These are phyloP conservation scores for Tubosaeta sp. DNA, from an alignment of 768 basidiomycete genomes.

Conservation along the genomic window DNA sequence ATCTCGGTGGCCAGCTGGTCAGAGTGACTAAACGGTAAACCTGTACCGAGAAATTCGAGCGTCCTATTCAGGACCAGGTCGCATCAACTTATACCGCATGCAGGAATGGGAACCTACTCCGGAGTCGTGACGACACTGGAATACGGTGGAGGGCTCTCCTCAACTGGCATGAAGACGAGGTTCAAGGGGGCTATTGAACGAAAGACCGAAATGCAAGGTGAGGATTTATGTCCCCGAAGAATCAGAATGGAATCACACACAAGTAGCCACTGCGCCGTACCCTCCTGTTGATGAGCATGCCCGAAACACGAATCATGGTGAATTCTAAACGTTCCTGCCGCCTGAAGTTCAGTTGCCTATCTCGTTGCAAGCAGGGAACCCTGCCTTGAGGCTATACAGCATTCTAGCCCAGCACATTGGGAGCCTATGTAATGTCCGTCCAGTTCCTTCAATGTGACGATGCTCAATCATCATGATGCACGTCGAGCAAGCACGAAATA, in stretches of 20 bases:
- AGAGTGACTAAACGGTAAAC: conserved; percentile 11
- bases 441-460: too few species aligned
- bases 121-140: conserved; percentile 2
- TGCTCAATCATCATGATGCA: too few species aligned
- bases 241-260: neutral
- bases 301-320: neutral
- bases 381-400: conserved; percentile 1
- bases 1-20: conserved; percentile 3
- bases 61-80: neutral
- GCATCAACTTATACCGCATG: neutral
- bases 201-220: neutral
- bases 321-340: too few species aligned
- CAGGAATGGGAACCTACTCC: neutral
- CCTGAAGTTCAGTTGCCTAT: neutral
- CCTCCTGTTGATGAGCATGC: conserved; percentile 4
- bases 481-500: too few species aligned
- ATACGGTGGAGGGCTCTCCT: conserved; percentile 17
- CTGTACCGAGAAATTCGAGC: neutral
- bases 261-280: neutral
- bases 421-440: neutral
- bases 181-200: neutral
- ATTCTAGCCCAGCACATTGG: neutral
- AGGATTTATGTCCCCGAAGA: neutral
- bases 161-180: conserved; percentile 1
- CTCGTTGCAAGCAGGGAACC: neutral